Evolutionary conservation across 2,329 filamentous ascomycete species (phyloP).

Genomic region (Phialemoniopsis sp.): DNA sequence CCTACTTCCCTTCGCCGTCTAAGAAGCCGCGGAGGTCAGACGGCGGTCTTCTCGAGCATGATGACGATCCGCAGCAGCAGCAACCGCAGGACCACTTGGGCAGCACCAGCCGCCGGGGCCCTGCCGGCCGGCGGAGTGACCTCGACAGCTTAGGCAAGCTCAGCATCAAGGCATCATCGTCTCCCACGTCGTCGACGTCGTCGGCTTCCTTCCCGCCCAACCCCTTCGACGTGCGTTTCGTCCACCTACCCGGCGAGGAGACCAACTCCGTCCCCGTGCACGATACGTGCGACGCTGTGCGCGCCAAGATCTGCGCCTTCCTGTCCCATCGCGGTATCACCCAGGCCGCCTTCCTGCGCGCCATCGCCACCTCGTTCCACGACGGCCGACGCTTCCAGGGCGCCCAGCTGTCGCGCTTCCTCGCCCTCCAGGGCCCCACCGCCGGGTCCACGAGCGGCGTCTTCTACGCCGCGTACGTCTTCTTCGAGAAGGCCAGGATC

Average conservation of each 20-base stretch:
- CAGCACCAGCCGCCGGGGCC: no score
- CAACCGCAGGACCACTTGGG: no score
- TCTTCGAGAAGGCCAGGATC: constrained; percentile 55
- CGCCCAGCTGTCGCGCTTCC: constrained; percentile 43
- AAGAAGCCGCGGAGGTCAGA: no score
- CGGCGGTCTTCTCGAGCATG: no score
- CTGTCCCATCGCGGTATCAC: constrained; percentile 41
- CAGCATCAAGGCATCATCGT: constrained; percentile 55
- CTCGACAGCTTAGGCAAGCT: constrained; percentile 17
- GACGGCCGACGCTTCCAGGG: constrained; percentile 25
- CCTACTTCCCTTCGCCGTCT: no score
- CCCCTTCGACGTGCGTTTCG: constrained; percentile 16
- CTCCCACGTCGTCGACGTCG: no score
- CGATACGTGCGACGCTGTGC: constrained; percentile 54
- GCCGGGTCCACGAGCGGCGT: constrained; percentile 38
- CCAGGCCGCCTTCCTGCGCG: constrained; percentile 42
- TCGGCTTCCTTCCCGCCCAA: not conserved
- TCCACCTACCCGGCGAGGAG: constrained; percentile 39
- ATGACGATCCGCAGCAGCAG: no score
- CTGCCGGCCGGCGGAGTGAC: no score
- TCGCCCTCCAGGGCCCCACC: constrained; percentile 39
- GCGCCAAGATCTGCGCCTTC: constrained; percentile 49
- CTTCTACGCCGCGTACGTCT: constrained; percentile 53
- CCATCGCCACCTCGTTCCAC: constrained; percentile 36
- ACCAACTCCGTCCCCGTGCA: constrained; percentile 39